phyloP scores from a whole-genome alignment of 202 grass and related monocot genomes.

The Schoenoplectus tabernaemontani region DNA sequence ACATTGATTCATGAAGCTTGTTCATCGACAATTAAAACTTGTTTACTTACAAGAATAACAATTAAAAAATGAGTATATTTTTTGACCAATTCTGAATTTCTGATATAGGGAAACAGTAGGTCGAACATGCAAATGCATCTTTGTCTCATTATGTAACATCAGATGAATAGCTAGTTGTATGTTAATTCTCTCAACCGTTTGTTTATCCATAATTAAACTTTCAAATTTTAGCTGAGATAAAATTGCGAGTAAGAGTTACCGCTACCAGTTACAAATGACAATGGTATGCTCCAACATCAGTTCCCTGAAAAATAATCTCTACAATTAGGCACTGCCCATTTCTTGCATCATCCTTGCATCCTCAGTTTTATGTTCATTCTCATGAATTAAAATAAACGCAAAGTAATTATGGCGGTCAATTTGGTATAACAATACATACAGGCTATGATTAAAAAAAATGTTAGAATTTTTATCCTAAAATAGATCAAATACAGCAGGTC shows the following conservation, averaged over 20 bases:
- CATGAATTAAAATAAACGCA: not conserved
- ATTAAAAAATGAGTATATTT: not conserved
- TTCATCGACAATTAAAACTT: not conserved
- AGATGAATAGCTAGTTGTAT: not conserved
- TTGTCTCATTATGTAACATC: not conserved
- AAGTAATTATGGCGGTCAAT: not conserved
- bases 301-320: not conserved
- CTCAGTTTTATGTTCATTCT: not conserved
- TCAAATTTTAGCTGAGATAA: not conserved
- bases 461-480: not conserved
- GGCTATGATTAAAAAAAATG: not conserved
- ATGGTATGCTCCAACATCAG: no score
- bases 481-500: not conserved
- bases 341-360: not conserved
- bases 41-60: not conserved
- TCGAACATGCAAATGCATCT: not conserved
- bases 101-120: not conserved
- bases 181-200: not conserved
- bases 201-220: not conserved
- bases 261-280: no score
- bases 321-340: not conserved
- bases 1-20: not conserved
- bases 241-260: not conserved
- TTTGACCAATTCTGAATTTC: not conserved
- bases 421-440: not conserved